A percentile compares a stretch with the other conserved stretches of the same genome.
phyloP scores from a whole-genome alignment of 805 yeast species.

The Candida golubevii region DNA sequence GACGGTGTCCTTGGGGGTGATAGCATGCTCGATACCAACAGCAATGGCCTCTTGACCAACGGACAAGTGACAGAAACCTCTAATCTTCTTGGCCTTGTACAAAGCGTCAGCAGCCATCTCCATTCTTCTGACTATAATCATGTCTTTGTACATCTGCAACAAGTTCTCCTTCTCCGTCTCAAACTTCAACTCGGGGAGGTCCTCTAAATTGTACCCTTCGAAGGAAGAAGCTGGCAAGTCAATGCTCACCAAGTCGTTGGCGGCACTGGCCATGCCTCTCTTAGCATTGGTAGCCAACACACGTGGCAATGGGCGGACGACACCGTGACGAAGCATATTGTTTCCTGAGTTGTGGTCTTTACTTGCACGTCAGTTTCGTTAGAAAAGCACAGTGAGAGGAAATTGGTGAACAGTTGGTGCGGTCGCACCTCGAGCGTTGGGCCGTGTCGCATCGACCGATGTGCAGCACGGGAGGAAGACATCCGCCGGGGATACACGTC shows the following conservation, averaged over 20 bases:
- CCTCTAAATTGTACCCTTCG: conserved; percentile 75
- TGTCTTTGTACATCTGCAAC: conserved; percentile 92
- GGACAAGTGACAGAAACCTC: conserved; percentile 98
- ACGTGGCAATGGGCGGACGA: conserved; percentile 16
- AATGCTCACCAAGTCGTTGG: conserved; percentile 41
- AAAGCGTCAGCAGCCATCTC: conserved; percentile 98
- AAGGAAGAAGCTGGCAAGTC: conserved; percentile 77
- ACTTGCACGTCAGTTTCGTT: neutral
- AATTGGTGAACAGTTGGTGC: neutral
- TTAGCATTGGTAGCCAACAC: conserved; percentile 19
- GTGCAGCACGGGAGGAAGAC: conserved; percentile 19
- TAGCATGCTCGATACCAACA: conserved; percentile 96
- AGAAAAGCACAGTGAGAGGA: conserved; percentile 3
- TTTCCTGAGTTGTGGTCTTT: conserved; percentile 1
- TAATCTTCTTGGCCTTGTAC: conserved; percentile 95
- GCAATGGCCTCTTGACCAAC: conserved; percentile 99
- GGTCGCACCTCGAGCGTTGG: too few relatives aligned
- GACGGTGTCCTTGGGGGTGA: conserved; percentile 76
- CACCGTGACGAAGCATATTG: conserved; percentile 18
- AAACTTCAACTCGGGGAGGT: conserved; percentile 61
- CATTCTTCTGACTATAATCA: conserved; percentile 92
- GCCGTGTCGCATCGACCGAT: conserved; percentile 4
- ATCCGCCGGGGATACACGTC: conserved; percentile 22
- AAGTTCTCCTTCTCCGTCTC: conserved; percentile 77
- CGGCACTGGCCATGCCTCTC: conserved; percentile 35